Percentiles rank a stretch among this genome's conserved stretches.
Evolutionary conservation across 495 filamentous ascomycete species (phyloP).

Genomic region (Halenospora varia): DNA sequence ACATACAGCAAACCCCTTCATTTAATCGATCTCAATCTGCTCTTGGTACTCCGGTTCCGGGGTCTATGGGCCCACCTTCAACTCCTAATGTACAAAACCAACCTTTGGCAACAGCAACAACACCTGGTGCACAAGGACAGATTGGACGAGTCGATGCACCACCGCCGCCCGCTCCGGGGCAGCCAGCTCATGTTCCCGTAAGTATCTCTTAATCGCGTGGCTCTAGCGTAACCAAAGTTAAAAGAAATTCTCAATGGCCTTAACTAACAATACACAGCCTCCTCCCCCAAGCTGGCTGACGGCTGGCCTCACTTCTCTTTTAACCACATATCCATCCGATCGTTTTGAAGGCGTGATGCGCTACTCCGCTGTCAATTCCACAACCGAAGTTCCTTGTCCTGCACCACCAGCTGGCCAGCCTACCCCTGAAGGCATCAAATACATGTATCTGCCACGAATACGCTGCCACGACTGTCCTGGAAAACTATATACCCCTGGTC

Average conservation of each 20-base stretch:
- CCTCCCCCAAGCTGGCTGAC: constrained; percentile 79
- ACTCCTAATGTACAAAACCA: constrained; percentile 37
- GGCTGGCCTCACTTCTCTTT: constrained; percentile 58
- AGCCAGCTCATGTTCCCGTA: constrained; percentile 49
- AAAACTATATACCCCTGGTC: constrained; percentile 86
- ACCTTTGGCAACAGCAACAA: constrained; percentile 30
- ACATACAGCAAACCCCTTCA: constrained; percentile 32
- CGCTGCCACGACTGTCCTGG: constrained; percentile 88
- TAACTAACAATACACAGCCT: constrained; percentile 46
- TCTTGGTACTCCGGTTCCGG: constrained; percentile 47
- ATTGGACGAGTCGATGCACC: constrained; percentile 63
- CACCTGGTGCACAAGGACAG: constrained; percentile 39
- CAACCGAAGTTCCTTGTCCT: constrained; percentile 52
- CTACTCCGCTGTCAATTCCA: constrained; percentile 67
- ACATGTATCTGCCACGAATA: constrained; percentile 78
- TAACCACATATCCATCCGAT: constrained; percentile 64
- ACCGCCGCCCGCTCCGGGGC: constrained; percentile 45
- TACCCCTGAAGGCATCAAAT: constrained; percentile 53
- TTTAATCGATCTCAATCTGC: constrained; percentile 48
- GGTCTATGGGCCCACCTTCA: constrained; percentile 57
- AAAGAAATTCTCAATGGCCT: no score
- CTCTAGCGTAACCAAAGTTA: constrained; percentile 6
- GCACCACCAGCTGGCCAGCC: constrained; percentile 46
- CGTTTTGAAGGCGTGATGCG: constrained; percentile 85
- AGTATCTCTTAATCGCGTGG: constrained; percentile 29